phyloP scores from a whole-genome alignment of 2,329 filamentous ascomycete species.

The Trichoderma cornu-damae region DNA sequence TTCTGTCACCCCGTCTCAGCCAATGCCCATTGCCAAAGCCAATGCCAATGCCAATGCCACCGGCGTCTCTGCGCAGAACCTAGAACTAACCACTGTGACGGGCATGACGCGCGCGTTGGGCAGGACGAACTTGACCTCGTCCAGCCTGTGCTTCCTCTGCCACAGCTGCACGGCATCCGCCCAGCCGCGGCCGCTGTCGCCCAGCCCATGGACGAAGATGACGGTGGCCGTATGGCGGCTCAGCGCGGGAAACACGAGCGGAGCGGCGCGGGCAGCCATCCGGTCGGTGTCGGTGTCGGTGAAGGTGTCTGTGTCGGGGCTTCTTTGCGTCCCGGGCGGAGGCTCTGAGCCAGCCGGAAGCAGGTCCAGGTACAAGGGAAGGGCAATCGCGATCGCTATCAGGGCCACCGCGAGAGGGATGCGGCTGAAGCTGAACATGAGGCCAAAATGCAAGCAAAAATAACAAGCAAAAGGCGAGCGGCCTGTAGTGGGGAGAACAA shows the following conservation, averaged over 20 bases:
- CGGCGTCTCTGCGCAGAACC: not conserved
- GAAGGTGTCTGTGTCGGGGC: not conserved
- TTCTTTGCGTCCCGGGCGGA: too few species aligned
- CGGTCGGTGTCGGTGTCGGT: not conserved
- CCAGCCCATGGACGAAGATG: slow-evolving; percentile 89
- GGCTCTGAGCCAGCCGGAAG: not conserved
- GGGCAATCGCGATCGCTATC: not conserved
- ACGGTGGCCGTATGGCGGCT: slow-evolving; percentile 88
- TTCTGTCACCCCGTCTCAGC: too few species aligned
- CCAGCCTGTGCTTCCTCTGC: slow-evolving; percentile 71
- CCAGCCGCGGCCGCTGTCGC: slow-evolving; percentile 78
- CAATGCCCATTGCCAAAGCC: not conserved
- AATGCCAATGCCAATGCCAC: not conserved
- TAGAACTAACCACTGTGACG: slow-evolving; percentile 56
- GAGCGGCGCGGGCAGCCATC: slow-evolving; percentile 35
- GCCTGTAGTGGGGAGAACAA: slow-evolving; percentile 7
- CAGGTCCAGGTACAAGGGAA: not conserved
- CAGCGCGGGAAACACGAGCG: slow-evolving; percentile 71
- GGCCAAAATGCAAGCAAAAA: slow-evolving; percentile 15
- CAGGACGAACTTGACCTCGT: slow-evolving; percentile 90
- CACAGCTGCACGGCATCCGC: slow-evolving; percentile 80
- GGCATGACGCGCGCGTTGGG: slow-evolving; percentile 85
- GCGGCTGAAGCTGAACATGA: slow-evolving; percentile 12
- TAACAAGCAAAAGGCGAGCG: slow-evolving; percentile 3
- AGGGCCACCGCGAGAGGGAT: slow-evolving; percentile 5